Percentiles rank a stretch among this genome's conserved stretches.
Conservation (phyloP, 805 yeast species). For the Wickerhamiella slavikovae region DNA sequence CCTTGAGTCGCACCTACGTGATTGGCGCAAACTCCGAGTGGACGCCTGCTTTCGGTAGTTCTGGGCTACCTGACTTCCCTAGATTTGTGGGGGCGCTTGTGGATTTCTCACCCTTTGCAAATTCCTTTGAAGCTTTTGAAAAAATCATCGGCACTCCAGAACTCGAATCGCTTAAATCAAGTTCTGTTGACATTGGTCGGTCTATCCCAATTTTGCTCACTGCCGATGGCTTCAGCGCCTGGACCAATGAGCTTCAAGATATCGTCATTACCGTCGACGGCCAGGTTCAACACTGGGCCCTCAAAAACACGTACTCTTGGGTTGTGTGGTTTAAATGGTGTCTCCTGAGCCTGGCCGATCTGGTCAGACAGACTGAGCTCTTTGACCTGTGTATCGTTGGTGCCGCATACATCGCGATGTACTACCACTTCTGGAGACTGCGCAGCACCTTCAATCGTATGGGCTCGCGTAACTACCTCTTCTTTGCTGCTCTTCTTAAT, state of each 20-base stretch:
- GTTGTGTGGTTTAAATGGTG: slow-evolving; percentile 1
- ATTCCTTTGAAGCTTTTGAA: not conserved
- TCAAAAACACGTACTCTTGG: slow-evolving; percentile 17
- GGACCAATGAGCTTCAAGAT: slow-evolving; percentile 11
- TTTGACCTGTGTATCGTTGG: slow-evolving; percentile 67
- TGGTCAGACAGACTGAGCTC: slow-evolving; percentile 47
- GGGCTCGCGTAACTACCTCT: slow-evolving; percentile 80
- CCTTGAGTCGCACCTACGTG: slow-evolving; percentile 10
- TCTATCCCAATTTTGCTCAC: slow-evolving; percentile 7
- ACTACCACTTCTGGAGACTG: slow-evolving; percentile 56
- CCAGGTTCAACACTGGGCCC: slow-evolving; percentile 19
- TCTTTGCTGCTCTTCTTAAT: slow-evolving; percentile 53
- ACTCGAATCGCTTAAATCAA: too few relatives aligned
- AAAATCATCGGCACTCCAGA: not conserved
- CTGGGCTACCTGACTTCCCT: slow-evolving; percentile 1
- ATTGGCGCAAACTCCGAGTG: slow-evolving; percentile 5
- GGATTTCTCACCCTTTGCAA: slow-evolving; percentile 4
- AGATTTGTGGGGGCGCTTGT: slow-evolving; percentile 11
- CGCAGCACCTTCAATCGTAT: slow-evolving; percentile 54
- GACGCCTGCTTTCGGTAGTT: slow-evolving; percentile 4
- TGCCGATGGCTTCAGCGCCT: slow-evolving; percentile 12
- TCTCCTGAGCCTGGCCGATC: slow-evolving; percentile 13
- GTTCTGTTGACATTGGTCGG: too few relatives aligned
- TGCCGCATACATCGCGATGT: slow-evolving; percentile 71
- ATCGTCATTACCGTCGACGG: slow-evolving; percentile 18